phyloP scores from a whole-genome alignment of 129 eudicot species.

The Lactuca sativa region DNA sequence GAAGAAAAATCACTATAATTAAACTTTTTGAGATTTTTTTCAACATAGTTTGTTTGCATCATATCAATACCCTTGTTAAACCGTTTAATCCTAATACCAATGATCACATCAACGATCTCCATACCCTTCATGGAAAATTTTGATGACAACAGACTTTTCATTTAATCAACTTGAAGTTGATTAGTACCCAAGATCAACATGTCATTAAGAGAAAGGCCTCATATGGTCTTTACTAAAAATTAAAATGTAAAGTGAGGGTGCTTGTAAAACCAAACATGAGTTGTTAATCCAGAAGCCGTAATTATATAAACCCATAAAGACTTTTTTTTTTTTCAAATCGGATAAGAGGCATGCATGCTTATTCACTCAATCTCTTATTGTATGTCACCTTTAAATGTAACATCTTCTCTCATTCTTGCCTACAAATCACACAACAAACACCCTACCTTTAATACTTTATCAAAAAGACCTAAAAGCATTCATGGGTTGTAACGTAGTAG shows the following conservation, averaged over 20 bases:
- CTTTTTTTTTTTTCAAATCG: background rate
- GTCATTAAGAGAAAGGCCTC: background rate
- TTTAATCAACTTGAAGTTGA: too few relatives aligned
- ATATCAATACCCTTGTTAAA: too few relatives aligned
- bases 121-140: too few relatives aligned
- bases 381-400: conserved; percentile 17
- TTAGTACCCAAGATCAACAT: too few relatives aligned
- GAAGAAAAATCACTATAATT: too few relatives aligned
- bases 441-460: background rate
- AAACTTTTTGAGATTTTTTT: too few relatives aligned
- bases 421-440: conserved; percentile 19
- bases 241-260: background rate
- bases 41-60: too few relatives aligned
- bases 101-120: too few relatives aligned
- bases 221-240: too few relatives aligned
- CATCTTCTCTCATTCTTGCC: conserved; percentile 5
- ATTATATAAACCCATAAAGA: background rate
- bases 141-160: too few relatives aligned
- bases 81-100: too few relatives aligned
- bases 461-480: conserved; percentile 4
- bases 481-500: conserved; percentile 7
- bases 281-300: background rate
- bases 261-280: background rate
- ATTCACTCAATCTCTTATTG: background rate
- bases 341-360: background rate